Conservation (phyloP, 2,329 filamentous ascomycete genomes). For the Parasarocladium wereldwijsianum region DNA sequence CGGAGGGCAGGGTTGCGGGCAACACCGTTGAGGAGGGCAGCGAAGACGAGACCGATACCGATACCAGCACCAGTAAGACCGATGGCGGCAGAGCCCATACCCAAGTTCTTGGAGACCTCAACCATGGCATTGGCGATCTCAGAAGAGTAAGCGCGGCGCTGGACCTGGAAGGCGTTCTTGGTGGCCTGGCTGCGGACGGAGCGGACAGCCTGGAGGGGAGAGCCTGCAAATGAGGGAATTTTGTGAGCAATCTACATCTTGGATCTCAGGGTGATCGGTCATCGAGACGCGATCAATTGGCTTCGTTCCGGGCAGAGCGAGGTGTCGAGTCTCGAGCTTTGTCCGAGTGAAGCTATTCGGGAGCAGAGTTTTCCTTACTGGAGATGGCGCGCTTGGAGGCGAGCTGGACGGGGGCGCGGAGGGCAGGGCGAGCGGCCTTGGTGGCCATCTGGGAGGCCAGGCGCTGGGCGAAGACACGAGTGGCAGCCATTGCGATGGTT, state of each 20-base stretch:
- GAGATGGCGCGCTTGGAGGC: constrained; percentile 64
- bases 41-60: constrained; percentile 92
- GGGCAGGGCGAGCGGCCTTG: constrained; percentile 66
- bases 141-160: constrained; percentile 68
- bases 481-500: constrained; percentile 65
- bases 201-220: constrained; percentile 61
- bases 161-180: constrained; percentile 49
- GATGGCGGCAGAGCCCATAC: constrained; percentile 81
- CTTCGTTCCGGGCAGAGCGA: constrained; percentile 10
- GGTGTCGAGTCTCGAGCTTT: constrained; percentile 10
- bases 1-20: constrained; percentile 89
- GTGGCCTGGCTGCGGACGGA: constrained; percentile 52
- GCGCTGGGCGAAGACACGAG: constrained; percentile 64
- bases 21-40: constrained; percentile 74
- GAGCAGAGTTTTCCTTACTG: constrained; percentile 36
- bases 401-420: constrained; percentile 47
- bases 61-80: constrained; percentile 88
- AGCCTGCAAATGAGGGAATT: constrained; percentile 21
- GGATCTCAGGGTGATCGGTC: too few relatives aligned
- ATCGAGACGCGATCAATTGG: constrained; percentile 21
- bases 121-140: constrained; percentile 81
- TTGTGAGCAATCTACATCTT: constrained; percentile 5
- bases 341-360: too few relatives aligned
- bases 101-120: constrained; percentile 81
- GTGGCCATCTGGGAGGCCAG: constrained; percentile 63